Percentiles rank a stretch among this genome's conserved stretches.
phyloP scores from a whole-genome alignment of 768 basidiomycete genomes.

The Suillus clintonianus region DNA sequence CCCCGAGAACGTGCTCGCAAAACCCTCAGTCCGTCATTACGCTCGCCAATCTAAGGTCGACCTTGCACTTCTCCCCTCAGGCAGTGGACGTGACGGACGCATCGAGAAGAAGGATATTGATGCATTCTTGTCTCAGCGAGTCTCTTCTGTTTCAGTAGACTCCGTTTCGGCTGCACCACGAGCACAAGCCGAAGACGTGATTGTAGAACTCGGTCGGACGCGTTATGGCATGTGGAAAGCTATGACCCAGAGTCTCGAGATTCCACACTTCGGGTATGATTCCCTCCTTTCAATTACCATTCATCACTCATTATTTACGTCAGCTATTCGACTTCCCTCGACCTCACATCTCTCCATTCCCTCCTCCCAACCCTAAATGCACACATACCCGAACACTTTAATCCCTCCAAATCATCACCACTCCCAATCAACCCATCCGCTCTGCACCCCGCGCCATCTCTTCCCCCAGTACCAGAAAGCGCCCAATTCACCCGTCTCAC shows the following conservation, averaged over 20 bases:
- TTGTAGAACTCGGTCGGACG: conserved; percentile 75
- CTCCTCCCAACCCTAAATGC: conserved; percentile 65
- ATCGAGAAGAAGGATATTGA: conserved; percentile 78
- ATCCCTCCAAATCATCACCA: conserved; percentile 42
- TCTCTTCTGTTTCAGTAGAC: not conserved
- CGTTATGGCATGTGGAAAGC: conserved; percentile 88
- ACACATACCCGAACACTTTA: conserved; percentile 64
- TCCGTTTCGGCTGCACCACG: not conserved
- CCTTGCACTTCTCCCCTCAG: conserved; percentile 55
- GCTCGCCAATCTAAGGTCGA: conserved; percentile 69
- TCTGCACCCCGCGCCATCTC: conserved; percentile 40
- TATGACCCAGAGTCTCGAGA: conserved; percentile 84
- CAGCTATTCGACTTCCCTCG: conserved; percentile 75
- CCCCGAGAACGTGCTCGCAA: conserved; percentile 54
- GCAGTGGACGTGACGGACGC: conserved; percentile 74
- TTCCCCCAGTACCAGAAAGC: conserved; percentile 47
- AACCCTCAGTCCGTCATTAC: conserved; percentile 78
- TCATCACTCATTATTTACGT: conserved; percentile 6
- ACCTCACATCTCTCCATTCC: conserved; percentile 68
- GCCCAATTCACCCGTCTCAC: conserved; percentile 69
- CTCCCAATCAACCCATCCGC: conserved; percentile 39
- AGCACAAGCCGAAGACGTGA: conserved; percentile 39
- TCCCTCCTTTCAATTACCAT: not conserved
- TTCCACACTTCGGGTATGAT: conserved; percentile 80
- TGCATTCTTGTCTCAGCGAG: conserved; percentile 43